Base-by-base conservation (phyloP, 345 rosid species). In the Populus ilicifolia region DNA sequence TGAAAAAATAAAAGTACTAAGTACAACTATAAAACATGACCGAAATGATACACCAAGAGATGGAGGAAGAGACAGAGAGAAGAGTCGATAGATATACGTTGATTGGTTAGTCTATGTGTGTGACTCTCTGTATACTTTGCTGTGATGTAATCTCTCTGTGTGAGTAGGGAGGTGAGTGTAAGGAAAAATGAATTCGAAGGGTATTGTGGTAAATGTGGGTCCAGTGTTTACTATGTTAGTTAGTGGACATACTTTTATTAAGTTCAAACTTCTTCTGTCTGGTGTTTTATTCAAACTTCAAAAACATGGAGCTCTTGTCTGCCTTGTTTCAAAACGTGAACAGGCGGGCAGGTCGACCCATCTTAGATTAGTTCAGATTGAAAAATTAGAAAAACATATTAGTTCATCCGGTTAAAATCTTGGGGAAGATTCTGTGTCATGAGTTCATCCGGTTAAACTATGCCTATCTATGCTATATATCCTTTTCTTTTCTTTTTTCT, bases 21-120 rank as follows among this genome's bases (percentile, higher is more conserved):
- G 73, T 33, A 52, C 8, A 11, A 5, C 29, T 6, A 25, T 2
- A 67, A 71, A 71, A 79, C 74, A 81, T 10, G 76, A 39, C 54
- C 43, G 56, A 48, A 54, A 8, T 44, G 50, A 25, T 27, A 50
- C 75, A 36, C 17, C 33, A 8, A 17, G 33, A 63, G 70, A 29
- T 30, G 21, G 62, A 23, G 6, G 41, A 17, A 66, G 63, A 38
- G 30, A 73, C 44, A n/a, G 43, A 68, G 21, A 46, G 71, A 46
- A 41, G 38, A 18, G 68, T 30, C 61, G 72, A 83, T 75, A 88
- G 86, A 88, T 84, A 83, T 86, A 74, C 83, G 83, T 78, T 80
- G 88, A 84, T 84, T 83, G 88, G 88, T 76, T 12, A 80, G 75
- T 67, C 77, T 30, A 75, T 25, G 21, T 67, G 39, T 41, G 67